Evolutionary conservation across 2,329 filamentous ascomycete species (phyloP), one percentile per base, ranked within the genome.

Genomic region (Dactylonectria estremocensis): DNA sequence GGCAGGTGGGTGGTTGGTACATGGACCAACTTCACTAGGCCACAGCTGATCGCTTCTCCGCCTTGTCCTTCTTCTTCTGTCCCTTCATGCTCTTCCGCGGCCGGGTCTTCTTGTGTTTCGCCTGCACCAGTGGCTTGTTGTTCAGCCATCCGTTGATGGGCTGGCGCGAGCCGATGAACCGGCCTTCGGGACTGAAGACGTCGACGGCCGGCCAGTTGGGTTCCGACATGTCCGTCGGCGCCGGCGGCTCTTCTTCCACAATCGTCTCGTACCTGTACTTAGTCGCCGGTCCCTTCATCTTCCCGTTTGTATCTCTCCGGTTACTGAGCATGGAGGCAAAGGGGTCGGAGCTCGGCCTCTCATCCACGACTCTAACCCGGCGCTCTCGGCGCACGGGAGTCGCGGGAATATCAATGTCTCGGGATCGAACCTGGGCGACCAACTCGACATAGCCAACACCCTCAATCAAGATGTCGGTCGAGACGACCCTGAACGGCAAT

Each of bases 381-480:
- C 50, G 37, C 6, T 55, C 43, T 28, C 57, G 63, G 43, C 57
- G 57, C n/a, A 66, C 35, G 6, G 64, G 33, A 24, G 70, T 31
- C 33, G 43, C 22, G 11, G 64, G 70, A 8, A 67, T 55, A 40
- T 79, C 69, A 24, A 77, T 52, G 65, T 86, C 83, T 76, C 81
- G 87, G 16, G 86, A 88, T 57, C 95, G 89, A 10, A 97, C 89
- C 81, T 99, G 95, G 3, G 91, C 91, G 1, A 91, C 91, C 46
- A 99, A 80, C 81, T 99, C 96, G 2, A 99, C 88, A 93, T 97
- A 99, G 8, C 96, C 96, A 28, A 95, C 92, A 2, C 96, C 95
- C 79, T 98, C 95, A 56, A 99, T 90, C 14, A 99, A 83, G 24
- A 99, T 90, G 77, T 99, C 97, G 0, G 92, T 88, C 9, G 92